Evolutionary conservation across 768 basidiomycete genomes (phyloP).

Genomic region (Termitomyces sp.): DNA sequence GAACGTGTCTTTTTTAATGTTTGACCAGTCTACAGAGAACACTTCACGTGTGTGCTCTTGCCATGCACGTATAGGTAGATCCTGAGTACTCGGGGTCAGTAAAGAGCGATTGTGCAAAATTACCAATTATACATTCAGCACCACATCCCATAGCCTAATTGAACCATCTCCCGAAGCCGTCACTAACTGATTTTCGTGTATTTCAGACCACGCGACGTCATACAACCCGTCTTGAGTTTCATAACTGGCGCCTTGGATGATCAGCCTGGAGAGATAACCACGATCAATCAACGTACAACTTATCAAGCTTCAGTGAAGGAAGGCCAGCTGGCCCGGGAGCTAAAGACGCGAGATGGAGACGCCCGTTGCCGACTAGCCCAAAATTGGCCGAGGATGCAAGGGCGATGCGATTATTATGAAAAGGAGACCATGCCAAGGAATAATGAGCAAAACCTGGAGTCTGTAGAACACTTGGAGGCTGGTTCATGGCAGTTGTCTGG

Average conservation of each 20-base stretch:
- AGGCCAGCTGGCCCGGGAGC: slow-evolving; percentile 42
- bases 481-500: slow-evolving; percentile 23
- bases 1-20: slow-evolving; percentile 85
- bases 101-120: not conserved
- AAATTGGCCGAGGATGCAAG: slow-evolving; percentile 89
- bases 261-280: slow-evolving; percentile 15
- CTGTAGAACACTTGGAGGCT: slow-evolving; percentile 47
- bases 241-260: slow-evolving; percentile 48
- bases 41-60: slow-evolving; percentile 93
- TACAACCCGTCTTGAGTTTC: slow-evolving; percentile 89
- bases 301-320: slow-evolving; percentile 52
- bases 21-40: slow-evolving; percentile 95
- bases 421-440: slow-evolving; percentile 80
- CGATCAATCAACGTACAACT: slow-evolving; percentile 49
- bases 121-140: slow-evolving; percentile 63
- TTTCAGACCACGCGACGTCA: slow-evolving; percentile 93
- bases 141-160: slow-evolving; percentile 86
- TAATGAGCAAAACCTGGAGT: slow-evolving; percentile 88
- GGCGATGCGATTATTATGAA: slow-evolving; percentile 70
- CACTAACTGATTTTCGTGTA: slow-evolving; percentile 90
- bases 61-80: slow-evolving; percentile 88
- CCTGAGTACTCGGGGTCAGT: slow-evolving; percentile 44
- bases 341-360: slow-evolving; percentile 67
- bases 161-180: slow-evolving; percentile 90
- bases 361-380: slow-evolving; percentile 92